phyloP scores from a whole-genome alignment of 148 eudicot species.

The Euryodendron excelsum region DNA sequence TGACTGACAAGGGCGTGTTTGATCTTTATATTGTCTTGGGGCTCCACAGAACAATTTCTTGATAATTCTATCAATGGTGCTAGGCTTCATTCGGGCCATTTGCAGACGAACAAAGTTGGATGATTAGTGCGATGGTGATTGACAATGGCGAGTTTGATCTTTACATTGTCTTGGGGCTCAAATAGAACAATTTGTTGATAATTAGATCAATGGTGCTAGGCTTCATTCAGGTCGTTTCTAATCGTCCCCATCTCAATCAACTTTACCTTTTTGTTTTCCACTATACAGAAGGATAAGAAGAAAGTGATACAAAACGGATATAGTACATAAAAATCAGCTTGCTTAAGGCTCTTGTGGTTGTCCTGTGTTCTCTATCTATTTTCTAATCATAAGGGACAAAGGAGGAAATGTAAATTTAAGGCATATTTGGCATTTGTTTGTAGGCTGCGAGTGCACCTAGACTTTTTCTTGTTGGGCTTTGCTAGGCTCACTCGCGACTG shows the following conservation, averaged over 20 bases:
- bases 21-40: no score
- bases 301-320: neutral
- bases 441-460: no score
- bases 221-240: neutral
- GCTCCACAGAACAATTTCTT: neutral
- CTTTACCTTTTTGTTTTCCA: constrained; percentile 14
- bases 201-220: neutral
- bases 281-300: neutral
- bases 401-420: no score
- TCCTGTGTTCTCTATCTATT: neutral
- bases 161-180: neutral
- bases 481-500: no score
- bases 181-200: neutral
- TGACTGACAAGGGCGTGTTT: no score
- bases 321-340: neutral
- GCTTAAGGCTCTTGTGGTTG: neutral
- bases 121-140: neutral
- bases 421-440: no score
- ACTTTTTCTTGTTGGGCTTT: no score
- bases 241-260: neutral
- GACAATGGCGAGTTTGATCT: neutral
- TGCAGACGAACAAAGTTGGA: no score
- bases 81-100: no score
- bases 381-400: neutral
- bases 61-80: neutral